Evolutionary conservation across 768 basidiomycete species (phyloP), one percentile per base, ranked within the genome.

Genomic region (Polyporus arcularius): DNA sequence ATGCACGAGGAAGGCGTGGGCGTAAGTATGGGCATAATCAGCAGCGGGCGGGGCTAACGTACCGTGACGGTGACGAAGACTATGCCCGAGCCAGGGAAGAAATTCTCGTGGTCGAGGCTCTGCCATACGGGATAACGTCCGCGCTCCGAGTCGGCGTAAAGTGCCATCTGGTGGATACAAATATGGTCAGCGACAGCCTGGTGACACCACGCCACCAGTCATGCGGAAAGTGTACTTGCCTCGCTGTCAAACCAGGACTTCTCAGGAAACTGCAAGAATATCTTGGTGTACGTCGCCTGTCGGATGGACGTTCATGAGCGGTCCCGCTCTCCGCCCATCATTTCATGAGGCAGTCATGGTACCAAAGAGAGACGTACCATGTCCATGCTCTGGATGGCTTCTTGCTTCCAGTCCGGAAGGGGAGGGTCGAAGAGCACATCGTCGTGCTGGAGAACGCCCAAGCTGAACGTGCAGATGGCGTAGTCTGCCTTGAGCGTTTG

Each of bases 121-220:
- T 89, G 87, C 87, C 87, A 89, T 10, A 88, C 80, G 0, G 86
- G 84, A 72, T 88, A 89, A 32, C 79, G 76, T 8, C 87, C 87
- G 16, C 86, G 80, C 60, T 85, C 78, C 16, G 73, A 71, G 58
- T 84, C 84, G 6, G 87, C 86, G 63, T 85, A 87, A 3, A 87
- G 69, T 10, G 78, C 85, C 72, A 83, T 80, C 83, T 84, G 43
- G 46, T 26, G 26, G 7, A 26, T 26, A 26, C 21, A 14, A 11
- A 48, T 12, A 21, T 48, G 4, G 28, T 9, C 28, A 18, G 46
- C 46, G 26, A 9, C 46, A 7, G 21, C 26, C 21, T 11, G 28
- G 21, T 48, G 5, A 18, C 14, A 18, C 14, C 10, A 6, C 26
- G 46, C 21, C 1, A 9, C 21, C 6, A 38, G 50, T n/a, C 12